Evolutionary conservation across 1,284 basidiomycete genomes (phyloP), one percentile per base, ranked within the genome.

Genomic region (Ustilago bromivora): DNA sequence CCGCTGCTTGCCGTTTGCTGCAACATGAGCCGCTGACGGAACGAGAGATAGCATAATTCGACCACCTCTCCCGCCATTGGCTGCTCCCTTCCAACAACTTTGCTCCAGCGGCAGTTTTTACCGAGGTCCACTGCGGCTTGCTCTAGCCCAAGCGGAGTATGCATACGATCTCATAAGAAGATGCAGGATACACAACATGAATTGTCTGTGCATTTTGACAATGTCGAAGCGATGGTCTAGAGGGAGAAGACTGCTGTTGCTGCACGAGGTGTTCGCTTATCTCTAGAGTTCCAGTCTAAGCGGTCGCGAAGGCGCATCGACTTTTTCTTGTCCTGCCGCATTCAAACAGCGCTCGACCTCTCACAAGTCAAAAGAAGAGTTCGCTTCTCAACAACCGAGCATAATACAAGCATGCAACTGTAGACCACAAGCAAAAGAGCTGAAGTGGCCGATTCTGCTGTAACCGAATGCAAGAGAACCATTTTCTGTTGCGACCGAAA

Each of bases 41-140:
- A 51, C 23, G 28, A 28, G 54, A 57, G 56, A 47, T 57, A 57
- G 56, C 41, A 58, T 49, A 35, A 32, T 49, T 51, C 49, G 31
- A 32, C 10, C n/a, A 43, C 32, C 43, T 35, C 28, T 36, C 15
- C 38, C 28, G 23, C 46, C 46, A 58, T 58, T 58, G 57, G 57
- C 32, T 49, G n/a, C 15, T 19, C 19, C 40, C 41, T 56, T 23
- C 7, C 12, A 28, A 8, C 2, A 17, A 11, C 4, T 56, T 34
- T n/a, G 11, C 35, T 12, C 28, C 19, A 7, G 34, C 31, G 41
- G 28, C 56, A 40, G 56, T 46, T 47, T 35, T 46, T 23, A 9
- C 56, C 56, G 41, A 47, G 23, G 0, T 7, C 28, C 4, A 3
- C 49, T 31, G 23, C 49, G 32, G 40, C 40, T 41, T 41, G 40